Percentiles rank a stretch among this genome's conserved stretches.
Evolutionary conservation across 208 protist genomes (phyloP).

Genomic region (Leishmania aethiopica): DNA sequence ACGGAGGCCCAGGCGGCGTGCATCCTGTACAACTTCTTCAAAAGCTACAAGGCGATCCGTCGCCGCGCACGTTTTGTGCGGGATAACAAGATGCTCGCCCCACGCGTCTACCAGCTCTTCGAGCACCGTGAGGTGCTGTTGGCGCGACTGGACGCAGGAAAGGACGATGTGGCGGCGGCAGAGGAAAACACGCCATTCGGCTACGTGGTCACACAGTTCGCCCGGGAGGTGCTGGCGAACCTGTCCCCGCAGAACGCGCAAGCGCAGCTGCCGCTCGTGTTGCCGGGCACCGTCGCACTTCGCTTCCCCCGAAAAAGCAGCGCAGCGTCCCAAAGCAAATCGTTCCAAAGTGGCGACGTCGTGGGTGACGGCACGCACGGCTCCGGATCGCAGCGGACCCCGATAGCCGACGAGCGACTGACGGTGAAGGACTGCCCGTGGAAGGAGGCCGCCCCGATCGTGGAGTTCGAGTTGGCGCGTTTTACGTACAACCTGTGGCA

Average conservation of each 20-base stretch:
- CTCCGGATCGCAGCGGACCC: background rate
- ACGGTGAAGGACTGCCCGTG: slow-evolving; percentile 17
- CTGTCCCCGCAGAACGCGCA: slow-evolving; percentile 28
- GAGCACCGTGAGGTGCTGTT: slow-evolving; percentile 46
- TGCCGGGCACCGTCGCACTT: slow-evolving; percentile 30
- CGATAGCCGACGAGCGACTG: background rate
- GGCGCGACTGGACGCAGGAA: slow-evolving; percentile 43
- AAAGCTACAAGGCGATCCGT: slow-evolving; percentile 35
- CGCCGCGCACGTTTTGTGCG: slow-evolving; percentile 41
- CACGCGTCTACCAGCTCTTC: slow-evolving; percentile 57
- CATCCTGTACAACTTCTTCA: slow-evolving; percentile 62
- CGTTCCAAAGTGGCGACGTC: background rate
- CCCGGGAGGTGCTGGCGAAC: slow-evolving; percentile 36
- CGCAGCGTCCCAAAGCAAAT: background rate
- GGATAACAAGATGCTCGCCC: slow-evolving; percentile 70
- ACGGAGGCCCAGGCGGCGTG: slow-evolving; percentile 38
- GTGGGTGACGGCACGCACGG: too few relatives aligned
- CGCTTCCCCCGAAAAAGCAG: background rate
- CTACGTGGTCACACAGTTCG: slow-evolving; percentile 58
- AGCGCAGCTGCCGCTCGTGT: slow-evolving; percentile 23
- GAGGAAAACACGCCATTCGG: slow-evolving; percentile 67
- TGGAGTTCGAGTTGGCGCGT: slow-evolving; percentile 66
- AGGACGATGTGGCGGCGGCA: slow-evolving; percentile 48
- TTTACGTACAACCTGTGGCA: slow-evolving; percentile 84
- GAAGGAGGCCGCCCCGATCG: slow-evolving; percentile 20